Percentiles rank a stretch among this genome's conserved stretches.
phyloP scores from a whole-genome alignment of 2,329 filamentous ascomycete genomes.

The Pseudocercospora pini-densiflorae region DNA sequence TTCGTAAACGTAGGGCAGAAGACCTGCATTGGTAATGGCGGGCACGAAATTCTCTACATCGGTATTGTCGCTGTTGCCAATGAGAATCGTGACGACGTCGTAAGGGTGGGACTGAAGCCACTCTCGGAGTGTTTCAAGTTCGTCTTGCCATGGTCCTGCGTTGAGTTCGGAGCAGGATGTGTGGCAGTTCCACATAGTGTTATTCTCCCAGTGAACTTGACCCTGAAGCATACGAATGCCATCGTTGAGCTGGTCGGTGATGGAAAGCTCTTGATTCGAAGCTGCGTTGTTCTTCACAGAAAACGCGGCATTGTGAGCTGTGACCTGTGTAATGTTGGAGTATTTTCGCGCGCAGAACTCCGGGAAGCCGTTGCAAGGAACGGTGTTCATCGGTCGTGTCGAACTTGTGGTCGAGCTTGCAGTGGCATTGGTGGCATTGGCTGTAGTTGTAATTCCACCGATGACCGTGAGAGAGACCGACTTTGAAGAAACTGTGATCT shows the following conservation, averaged over 20 bases:
- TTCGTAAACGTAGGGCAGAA: constrained; percentile 73
- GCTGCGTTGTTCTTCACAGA: constrained; percentile 70
- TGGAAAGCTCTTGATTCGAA: constrained; percentile 72
- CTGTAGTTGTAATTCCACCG: constrained; percentile 13
- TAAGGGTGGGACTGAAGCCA: constrained; percentile 82
- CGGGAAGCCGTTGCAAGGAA: constrained; percentile 73
- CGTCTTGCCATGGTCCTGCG: constrained; percentile 75
- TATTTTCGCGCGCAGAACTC: constrained; percentile 79
- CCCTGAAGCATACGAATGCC: constrained; percentile 69
- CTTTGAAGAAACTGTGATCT: constrained; percentile 30
- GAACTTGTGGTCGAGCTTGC: constrained; percentile 35
- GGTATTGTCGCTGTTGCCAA: constrained; percentile 83
- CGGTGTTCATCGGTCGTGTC: constrained; percentile 66
- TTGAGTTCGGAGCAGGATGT: constrained; percentile 81
- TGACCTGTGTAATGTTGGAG: constrained; percentile 79
- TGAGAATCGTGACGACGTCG: constrained; percentile 84
- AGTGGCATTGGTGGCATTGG: constrained; percentile 29
- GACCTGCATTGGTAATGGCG: constrained; percentile 72
- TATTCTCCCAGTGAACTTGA: constrained; percentile 60
- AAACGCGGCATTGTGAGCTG: constrained; percentile 83
- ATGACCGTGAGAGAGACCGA: constrained; percentile 33
- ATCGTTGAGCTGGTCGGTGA: constrained; percentile 76
- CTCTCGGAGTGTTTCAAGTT: constrained; percentile 68
- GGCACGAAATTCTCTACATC: constrained; percentile 65
- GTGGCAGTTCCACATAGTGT: constrained; percentile 78